These are phyloP conservation scores for Vitis hybrid DNA, from an alignment of 177 flowering plant genomes.

Conservation along the genomic window DNA sequence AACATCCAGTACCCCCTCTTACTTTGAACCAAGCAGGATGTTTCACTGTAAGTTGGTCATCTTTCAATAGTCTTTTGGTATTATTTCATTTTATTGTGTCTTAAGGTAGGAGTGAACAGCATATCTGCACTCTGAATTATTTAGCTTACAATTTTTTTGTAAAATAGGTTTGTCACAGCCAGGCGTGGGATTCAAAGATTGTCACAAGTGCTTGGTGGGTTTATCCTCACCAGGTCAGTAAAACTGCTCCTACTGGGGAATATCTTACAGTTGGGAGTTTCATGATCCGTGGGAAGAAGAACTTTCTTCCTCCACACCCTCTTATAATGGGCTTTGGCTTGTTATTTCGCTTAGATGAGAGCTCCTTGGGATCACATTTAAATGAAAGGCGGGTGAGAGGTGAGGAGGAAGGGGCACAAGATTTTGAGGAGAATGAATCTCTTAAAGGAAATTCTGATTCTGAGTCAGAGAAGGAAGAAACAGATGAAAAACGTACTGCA, in stretches of 20 bases:
- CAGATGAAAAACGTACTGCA: constrained; percentile 18
- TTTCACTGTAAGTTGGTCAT: constrained; percentile 67
- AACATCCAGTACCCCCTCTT: constrained; percentile 85
- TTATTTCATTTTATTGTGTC: neutral
- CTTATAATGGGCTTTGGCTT: constrained; percentile 98
- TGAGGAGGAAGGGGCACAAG: constrained; percentile 76
- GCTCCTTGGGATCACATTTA: constrained; percentile 92
- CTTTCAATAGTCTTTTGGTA: neutral
- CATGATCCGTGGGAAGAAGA: constrained; percentile 97
- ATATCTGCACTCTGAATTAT: neutral
- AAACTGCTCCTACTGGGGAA: constrained; percentile 99
- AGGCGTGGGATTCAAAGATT: constrained; percentile 98
- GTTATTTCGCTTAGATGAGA: constrained; percentile 91
- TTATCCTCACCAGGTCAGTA: constrained; percentile 96
- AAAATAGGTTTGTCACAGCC: constrained; percentile 90
- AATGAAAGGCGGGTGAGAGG: constrained; percentile 96
- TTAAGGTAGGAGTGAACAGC: neutral
- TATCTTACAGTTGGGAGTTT: constrained; percentile 98
- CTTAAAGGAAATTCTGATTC: constrained; percentile 47
- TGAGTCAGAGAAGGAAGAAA: constrained; percentile 52
- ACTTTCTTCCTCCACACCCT: constrained; percentile 96
- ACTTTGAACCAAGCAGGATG: constrained; percentile 96
- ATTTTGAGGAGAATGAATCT: constrained; percentile 43
- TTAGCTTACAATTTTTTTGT: neutral
- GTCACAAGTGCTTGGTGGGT: constrained; percentile 99